Evolutionary conservation across 2,329 filamentous ascomycete species (phyloP).

Genomic region (Colletotrichum graminicola): DNA sequence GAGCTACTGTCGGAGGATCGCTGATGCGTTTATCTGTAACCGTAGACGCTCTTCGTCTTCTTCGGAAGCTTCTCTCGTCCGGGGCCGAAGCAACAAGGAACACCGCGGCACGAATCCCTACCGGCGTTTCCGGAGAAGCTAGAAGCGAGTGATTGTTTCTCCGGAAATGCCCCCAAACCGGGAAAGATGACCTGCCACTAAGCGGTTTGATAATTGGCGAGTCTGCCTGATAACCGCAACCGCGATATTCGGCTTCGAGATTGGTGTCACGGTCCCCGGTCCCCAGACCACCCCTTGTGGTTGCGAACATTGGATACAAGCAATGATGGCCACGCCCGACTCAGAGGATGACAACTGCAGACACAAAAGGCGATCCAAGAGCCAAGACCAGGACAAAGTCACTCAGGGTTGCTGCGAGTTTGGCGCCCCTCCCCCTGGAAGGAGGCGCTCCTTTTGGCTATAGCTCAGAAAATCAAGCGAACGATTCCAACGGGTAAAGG

Average conservation of each 20-base stretch:
- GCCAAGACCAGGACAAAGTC: conserved; percentile 25
- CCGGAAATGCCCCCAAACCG: not conserved
- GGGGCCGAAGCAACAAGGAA: conserved; percentile 23
- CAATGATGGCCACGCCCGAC: conserved; percentile 6
- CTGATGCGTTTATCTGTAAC: not conserved
- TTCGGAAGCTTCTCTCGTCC: conserved; percentile 10
- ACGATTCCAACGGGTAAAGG: conserved; percentile 30
- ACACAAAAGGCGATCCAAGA: not conserved
- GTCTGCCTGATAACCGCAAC: too few relatives aligned
- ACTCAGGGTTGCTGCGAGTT: conserved; percentile 28
- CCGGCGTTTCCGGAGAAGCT: not conserved
- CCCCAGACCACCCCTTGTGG: not conserved
- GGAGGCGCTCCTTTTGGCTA: not conserved
- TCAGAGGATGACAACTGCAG: conserved; percentile 1
- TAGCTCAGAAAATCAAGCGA: conserved; percentile 14
- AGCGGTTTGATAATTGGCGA: not conserved
- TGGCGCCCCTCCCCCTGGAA: conserved; percentile 1
- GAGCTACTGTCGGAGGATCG: not conserved
- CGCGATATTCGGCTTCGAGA: conserved; percentile 17
- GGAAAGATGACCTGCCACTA: not conserved
- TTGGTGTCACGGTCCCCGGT: not conserved
- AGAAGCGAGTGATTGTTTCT: conserved; percentile 20
- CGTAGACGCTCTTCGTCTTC: not conserved
- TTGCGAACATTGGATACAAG: not conserved
- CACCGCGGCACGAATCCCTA: conserved; percentile 4